These are phyloP conservation scores for Plantago major DNA, from an alignment of 257 asterid genomes.

Conservation along the genomic window DNA sequence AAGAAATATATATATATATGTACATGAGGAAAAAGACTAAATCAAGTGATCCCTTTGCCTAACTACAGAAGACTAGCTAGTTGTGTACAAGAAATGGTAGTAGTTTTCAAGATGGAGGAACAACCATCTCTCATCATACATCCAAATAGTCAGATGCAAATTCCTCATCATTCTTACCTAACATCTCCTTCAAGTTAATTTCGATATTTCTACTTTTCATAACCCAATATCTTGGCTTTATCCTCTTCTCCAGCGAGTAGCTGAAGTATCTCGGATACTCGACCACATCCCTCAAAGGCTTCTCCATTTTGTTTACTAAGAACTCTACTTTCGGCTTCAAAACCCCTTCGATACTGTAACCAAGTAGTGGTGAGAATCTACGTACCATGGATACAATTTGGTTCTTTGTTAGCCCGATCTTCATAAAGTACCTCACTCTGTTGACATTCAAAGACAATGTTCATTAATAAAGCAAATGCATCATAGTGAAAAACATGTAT, in stretches of 20 bases:
- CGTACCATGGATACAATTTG: slow-evolving; percentile 72
- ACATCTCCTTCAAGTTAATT: slow-evolving; percentile 66
- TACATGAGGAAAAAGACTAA: no score
- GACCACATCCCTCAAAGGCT: slow-evolving; percentile 59
- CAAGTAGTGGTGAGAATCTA: slow-evolving; percentile 80
- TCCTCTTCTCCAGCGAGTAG: slow-evolving; percentile 92
- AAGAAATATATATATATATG: no score
- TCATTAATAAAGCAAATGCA: not conserved
- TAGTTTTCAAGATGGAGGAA: slow-evolving; percentile 35
- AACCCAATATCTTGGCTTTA: slow-evolving; percentile 78
- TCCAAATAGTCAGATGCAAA: slow-evolving; percentile 63
- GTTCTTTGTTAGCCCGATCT: slow-evolving; percentile 55
- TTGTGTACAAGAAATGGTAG: not conserved
- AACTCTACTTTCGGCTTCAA: slow-evolving; percentile 79
- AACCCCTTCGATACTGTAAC: slow-evolving; percentile 74
- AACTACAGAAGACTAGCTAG: no score
- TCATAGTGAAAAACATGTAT: not conserved
- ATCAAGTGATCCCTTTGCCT: no score
- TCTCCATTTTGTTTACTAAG: slow-evolving; percentile 57
- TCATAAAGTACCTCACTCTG: slow-evolving; percentile 66
- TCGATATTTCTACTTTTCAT: slow-evolving; percentile 56
- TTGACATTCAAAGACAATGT: not conserved
- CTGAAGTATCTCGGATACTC: slow-evolving; percentile 93
- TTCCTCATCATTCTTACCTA: slow-evolving; percentile 85
- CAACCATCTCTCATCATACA: slow-evolving; percentile 30